Evolutionary conservation across 257 asterid genomes (phyloP), one percentile per base, ranked within the genome.

Genomic region (Ocimum tenuiflorum): DNA sequence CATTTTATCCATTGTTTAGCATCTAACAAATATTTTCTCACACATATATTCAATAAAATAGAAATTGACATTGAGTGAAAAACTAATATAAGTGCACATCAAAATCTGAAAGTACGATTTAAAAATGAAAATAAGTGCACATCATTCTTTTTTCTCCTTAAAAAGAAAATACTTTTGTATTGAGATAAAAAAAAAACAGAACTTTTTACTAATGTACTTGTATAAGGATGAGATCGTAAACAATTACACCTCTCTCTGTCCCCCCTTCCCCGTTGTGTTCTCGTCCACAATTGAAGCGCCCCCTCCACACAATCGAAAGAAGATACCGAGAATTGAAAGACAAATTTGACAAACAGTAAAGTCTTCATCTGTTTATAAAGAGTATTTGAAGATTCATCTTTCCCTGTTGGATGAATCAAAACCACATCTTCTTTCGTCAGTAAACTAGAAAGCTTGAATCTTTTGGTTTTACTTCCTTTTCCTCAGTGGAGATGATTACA

Each of bases 401-500:
- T 5, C 70, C 63, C 70, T 24, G 69, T 67, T 73, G 52, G 31
- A 69, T 46, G 73, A 49, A 61, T 76, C 82, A 51, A 69, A 70
- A 62, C 63, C 72, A 48, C 59, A 50, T 70, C 72, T 68, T 22
- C 53, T 36, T 45, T 58, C 56, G 41, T 19, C 49, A 58, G 11
- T 45, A 27, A 19, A 50, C 61, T 39, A 45, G 42, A 72, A 39
- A 60, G 35, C 59, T 45, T 42, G 7, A 12, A 57, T 31, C 59
- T 35, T 49, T 46, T 14, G 20, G 39, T 63, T 42, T 63, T 54
- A 8, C 14, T 50, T 15, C 63, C 27, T 58, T 33, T 56, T 24
- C 45, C 41, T 63, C 33, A 42, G 45, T 7, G 53, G 47, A 12
- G 72, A 61, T 43, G 23, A 31, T 13, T 47, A 2, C 15, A 39